These are phyloP conservation scores for Pythium angustatum DNA, from an alignment of 352 stramenopile species.

Conservation along the genomic window DNA sequence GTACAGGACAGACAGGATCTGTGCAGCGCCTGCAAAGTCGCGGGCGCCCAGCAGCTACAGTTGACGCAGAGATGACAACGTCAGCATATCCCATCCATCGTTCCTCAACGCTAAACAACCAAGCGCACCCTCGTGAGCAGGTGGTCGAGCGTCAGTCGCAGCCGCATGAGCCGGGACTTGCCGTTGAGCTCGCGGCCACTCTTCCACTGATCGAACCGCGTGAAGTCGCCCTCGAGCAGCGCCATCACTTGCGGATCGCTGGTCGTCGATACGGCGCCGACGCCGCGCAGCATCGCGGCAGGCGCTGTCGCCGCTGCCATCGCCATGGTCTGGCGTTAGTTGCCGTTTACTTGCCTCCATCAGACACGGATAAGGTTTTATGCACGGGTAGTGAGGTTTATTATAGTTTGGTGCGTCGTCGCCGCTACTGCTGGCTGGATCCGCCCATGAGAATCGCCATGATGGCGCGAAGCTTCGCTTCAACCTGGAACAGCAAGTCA, in stretches of 20 bases:
- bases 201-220: conserved; percentile 68
- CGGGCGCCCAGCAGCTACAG: conserved; percentile 66
- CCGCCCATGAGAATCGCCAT: conserved; percentile 27
- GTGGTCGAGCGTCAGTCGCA: conserved; percentile 49
- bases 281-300: conserved; percentile 12
- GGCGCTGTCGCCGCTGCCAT: neutral
- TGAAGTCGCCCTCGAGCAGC: conserved; percentile 29
- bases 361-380: conserved; percentile 6
- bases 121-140: conserved; percentile 52
- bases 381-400: conserved; percentile 10
- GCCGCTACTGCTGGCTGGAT: conserved; percentile 14
- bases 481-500: conserved; percentile 19
- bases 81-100: too few relatives aligned
- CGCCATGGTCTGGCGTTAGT: neutral
- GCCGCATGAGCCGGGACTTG: conserved; percentile 31
- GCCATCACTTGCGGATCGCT: conserved; percentile 44
- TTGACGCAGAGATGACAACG: too few relatives aligned
- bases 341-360: conserved; percentile 9
- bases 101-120: too few relatives aligned
- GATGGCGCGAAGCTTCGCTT: conserved; percentile 28
- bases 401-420: conserved; percentile 23
- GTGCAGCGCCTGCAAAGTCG: conserved; percentile 68
- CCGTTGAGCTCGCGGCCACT: conserved; percentile 20
- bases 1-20: conserved; percentile 70
- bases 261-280: conserved; percentile 12